Evolutionary conservation across 2,329 filamentous ascomycete species (phyloP).

Genomic region (Plectosphaerella sp.): DNA sequence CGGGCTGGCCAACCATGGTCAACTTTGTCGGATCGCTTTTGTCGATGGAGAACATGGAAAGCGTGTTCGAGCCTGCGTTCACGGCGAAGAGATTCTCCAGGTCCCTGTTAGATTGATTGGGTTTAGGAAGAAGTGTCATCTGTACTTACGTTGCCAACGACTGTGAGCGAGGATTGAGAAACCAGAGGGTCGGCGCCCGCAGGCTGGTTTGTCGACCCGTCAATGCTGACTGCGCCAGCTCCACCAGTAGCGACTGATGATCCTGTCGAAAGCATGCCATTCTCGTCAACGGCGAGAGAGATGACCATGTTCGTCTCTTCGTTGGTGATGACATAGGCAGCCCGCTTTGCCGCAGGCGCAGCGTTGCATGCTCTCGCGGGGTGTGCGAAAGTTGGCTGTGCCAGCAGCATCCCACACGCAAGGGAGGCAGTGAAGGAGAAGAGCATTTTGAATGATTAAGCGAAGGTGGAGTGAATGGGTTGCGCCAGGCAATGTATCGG

Average conservation of each 20-base stretch:
- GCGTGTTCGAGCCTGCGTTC: constrained; percentile 47
- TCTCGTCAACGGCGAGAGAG: constrained; percentile 38
- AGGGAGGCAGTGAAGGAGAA: not conserved
- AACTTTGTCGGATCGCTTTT: constrained; percentile 36
- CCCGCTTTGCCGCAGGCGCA: constrained; percentile 26
- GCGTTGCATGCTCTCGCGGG: not conserved
- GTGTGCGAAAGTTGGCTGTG: not conserved
- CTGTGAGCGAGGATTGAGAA: constrained; percentile 43
- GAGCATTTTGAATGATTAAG: not conserved
- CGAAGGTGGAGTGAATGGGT: not conserved
- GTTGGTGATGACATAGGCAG: constrained; percentile 55
- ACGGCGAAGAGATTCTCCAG: constrained; percentile 48
- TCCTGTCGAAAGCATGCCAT: constrained; percentile 42
- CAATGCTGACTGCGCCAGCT: constrained; percentile 34
- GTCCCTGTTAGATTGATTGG: not conserved
- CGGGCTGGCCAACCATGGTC: constrained; percentile 35
- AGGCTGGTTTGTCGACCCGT: constrained; percentile 27
- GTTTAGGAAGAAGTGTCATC: not conserved
- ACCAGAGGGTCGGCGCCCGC: constrained; percentile 46
- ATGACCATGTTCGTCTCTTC: constrained; percentile 42
- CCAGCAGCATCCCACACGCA: not conserved
- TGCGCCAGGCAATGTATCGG: not conserved
- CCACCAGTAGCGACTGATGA: constrained; percentile 41
- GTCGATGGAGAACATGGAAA: constrained; percentile 44
- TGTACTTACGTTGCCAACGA: constrained; percentile 43